Conservation (phyloP, 2,329 filamentous ascomycete species). For the Cadophora gregata region DNA sequence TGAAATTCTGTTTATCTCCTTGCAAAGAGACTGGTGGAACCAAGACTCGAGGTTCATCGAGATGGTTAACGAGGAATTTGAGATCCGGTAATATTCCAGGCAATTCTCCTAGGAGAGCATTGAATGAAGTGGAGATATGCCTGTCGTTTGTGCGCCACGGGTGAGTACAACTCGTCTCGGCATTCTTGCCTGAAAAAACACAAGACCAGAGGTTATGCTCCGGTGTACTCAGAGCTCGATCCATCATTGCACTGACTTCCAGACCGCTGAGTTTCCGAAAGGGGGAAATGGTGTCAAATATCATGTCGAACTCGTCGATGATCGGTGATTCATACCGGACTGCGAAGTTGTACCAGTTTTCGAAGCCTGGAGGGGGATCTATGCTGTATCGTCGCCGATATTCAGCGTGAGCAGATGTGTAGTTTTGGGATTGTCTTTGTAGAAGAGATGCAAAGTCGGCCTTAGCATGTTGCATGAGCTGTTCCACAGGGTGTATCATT, state of each 20-base stretch:
- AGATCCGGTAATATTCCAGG: slow-evolving; percentile 4
- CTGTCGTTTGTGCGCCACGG: slow-evolving; percentile 13
- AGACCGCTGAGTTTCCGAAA: background rate
- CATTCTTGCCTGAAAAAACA: background rate
- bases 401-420: background rate
- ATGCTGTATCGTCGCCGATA: background rate
- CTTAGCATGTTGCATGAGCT: background rate
- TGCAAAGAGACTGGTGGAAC: background rate
- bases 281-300: background rate
- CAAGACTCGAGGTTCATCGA: slow-evolving; percentile 18
- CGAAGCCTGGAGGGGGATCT: slow-evolving; percentile 7
- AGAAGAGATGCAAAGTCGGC: background rate
- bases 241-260: background rate
- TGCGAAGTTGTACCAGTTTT: slow-evolving; percentile 13
- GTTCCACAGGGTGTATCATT: background rate
- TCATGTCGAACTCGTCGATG: slow-evolving; percentile 18
- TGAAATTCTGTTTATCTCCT: background rate
- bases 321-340: slow-evolving; percentile 4
- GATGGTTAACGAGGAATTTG: slow-evolving; percentile 16
- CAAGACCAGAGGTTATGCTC: background rate
- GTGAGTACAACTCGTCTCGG: slow-evolving; percentile 1
- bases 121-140: slow-evolving; percentile 1
- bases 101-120: background rate
- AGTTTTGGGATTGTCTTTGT: background rate
- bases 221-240: background rate